Evolutionary conservation across 306 rosid species (phyloP).

Genomic region (Rosa persica): DNA sequence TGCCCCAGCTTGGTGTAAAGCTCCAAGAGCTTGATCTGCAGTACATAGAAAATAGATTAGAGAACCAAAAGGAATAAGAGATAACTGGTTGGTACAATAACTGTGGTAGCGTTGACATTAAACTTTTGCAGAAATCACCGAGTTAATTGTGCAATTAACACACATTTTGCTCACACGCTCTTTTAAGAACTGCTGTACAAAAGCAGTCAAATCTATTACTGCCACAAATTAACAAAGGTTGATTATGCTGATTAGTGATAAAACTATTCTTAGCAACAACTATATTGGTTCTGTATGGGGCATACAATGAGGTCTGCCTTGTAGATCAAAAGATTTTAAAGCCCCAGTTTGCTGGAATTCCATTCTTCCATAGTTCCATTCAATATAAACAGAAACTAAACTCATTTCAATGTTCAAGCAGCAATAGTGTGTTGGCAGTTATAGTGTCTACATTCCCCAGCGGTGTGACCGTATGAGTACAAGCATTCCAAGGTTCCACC

Average conservation of each 20-base stretch:
- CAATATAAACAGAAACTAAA: neutral
- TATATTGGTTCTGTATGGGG: neutral
- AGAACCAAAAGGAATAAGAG: neutral
- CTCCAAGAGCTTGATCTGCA: constrained; percentile 67
- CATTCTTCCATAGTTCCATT: neutral
- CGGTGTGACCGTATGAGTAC: neutral
- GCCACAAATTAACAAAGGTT: neutral
- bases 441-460: neutral
- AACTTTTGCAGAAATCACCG: neutral
- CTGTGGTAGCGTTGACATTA: neutral
- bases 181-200: neutral
- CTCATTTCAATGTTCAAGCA: neutral
- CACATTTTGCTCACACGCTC: neutral
- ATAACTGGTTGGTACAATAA: neutral
- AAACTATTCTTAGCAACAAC: neutral
- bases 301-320: neutral
- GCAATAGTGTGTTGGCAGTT: neutral
- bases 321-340: constrained; percentile 15
- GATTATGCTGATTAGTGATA: neutral
- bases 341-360: constrained; percentile 3
- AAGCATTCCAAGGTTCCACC: neutral
- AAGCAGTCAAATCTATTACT: neutral
- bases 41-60: neutral
- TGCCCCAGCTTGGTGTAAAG: constrained; percentile 77
- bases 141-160: neutral